Evolutionary conservation across 2,329 filamentous ascomycete species (phyloP), one percentile per base, ranked within the genome.

Genomic region (Pseudofabraea citricarpa): DNA sequence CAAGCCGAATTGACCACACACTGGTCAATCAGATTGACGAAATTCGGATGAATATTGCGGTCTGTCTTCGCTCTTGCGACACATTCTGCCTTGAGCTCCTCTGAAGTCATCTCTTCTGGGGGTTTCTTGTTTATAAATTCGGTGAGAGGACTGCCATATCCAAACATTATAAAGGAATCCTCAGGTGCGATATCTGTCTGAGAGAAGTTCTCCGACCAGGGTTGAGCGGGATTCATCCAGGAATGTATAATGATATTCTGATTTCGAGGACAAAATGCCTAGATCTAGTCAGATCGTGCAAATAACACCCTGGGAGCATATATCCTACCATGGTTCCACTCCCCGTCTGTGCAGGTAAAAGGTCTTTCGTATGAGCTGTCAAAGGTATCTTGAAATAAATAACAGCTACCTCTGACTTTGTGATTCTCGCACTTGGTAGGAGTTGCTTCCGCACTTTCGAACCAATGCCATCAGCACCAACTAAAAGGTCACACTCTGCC

Each of bases 391-490:
- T 59, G 37, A 59, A 58, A 35, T 59, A 59, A 12, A 58, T 56
- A 9, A 56, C 52, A 4, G 49, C 49, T 8, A 58, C 15, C 32
- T 51, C 51, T 4, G 47, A 44, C 3, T 47, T 33, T 18, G 39
- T 40, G 13, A 56, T 47, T 19, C 16, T 51, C 3, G 53, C 40
- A n/a, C 46, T 29, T 1, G 56, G 56, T 13, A 59, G 36, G 9
- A 59, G 41, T 32, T 58, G 56, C 36, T 58, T 66, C 15, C 75
- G 66, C 2, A 70, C 70, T 22, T 64, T 67, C 1, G 75, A 80
- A 5, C 68, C 62, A 33, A 73, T 67, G 0, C 78, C 78, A 45
- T 81, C 77, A 3, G 76, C 75, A 5, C 71, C 75, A 32, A 81
- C 68, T 0, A 81, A 49, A 0, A 81, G 54, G 50, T 80, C 75